Evolutionary conservation across 352 stramenopile genomes (phyloP), one percentile per base, ranked within the genome.

Genomic region (Globisporangium solare): DNA sequence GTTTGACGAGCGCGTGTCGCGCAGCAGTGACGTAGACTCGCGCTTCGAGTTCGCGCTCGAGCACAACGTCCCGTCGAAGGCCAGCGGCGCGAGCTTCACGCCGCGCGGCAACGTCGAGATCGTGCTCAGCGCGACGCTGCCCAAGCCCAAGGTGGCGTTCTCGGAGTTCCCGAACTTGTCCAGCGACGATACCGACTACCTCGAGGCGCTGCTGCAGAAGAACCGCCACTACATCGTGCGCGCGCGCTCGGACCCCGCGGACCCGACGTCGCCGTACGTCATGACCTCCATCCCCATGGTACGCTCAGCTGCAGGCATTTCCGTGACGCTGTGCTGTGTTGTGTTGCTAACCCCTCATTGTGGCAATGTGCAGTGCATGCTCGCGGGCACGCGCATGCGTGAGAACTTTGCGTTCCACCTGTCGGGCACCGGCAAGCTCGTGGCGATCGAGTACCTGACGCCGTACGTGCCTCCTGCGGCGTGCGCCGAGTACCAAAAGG

Each of bases 361-460:
- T 8, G 27, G 27, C 7, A 35, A 6, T 51, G 2, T 53, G 41
- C 45, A 82, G 73, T 94, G 83, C 62, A 83, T 90, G 70, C 65
- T 94, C 40, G 80, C 73, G 6, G 79, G 76, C 39, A 86, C 77
- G 54, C 74, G 72, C 41, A 70, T 94, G 62, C 83, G 81, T 57
- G 83, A 94, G 64, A 81, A 94, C 60, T 70, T 94, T 39, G 70
- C 83, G 62, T 89, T 94, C 69, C 83, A 94, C 64, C 55, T 94
- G 32, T 87, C 79, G 46, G 79, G 89, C 61, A 75, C 67, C 41
- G 80, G 80, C 56, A 83, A 91, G 58, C 70, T 94, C n/a, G 60
- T 92, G 22, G 73, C 77, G 22, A 89, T 94, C 45, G 83, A 94
- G 58, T 94, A 89, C 63, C 69, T 89, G 43, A 91, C 83, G 55